Evolutionary conservation across 176 grass and related monocot genomes (phyloP), one percentile per base, ranked within the genome.

Genomic region (Cymbopogon citratus): DNA sequence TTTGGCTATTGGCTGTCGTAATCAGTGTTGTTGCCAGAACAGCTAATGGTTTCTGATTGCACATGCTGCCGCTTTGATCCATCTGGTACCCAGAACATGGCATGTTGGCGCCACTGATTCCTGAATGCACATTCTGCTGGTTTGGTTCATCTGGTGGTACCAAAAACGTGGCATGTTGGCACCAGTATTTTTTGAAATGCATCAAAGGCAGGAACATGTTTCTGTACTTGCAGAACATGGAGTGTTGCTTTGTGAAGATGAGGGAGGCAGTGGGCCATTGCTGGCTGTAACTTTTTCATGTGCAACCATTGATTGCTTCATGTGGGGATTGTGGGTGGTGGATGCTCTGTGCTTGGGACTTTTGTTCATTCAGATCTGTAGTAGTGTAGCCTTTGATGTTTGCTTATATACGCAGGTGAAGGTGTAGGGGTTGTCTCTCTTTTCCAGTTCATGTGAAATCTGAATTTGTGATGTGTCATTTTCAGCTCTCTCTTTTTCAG

Each of bases 271-370:
- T 25, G 38, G 77, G 13, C 19, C 28, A 70, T 56, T 87, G 44
- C 57, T 68, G 21, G 19, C 67, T 81, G 39, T 36, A 64, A 49
- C 65, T 63, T 71, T 48, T 66, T 71, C 85, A 82, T 82, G 73
- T 87, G 85, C 85, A 71, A 23, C 64, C 39, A 64, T 83, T 87
- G 73, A 87, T 73, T 79, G 57, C 59, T 67, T 87, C 80, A 73
- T 83, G 86, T 83, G 80, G 33, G n/a, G n/a, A n/a, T n/a, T n/a
- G n/a, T n/a, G n/a, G n/a, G n/a, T n/a, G n/a, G n/a, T n/a, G n/a
- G n/a, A n/a, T n/a, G n/a, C n/a, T n/a, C n/a, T n/a, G n/a, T 7
- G 31, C 31, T 63, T 63, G 64, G 76, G 64, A 46, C 78, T 69
- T 87, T 49, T 66, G 45, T 21, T 52, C 49, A 75, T 21, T 52